Percentiles rank a stretch among this genome's conserved stretches.
Conservation (phyloP, 2,329 filamentous ascomycete genomes). For the Colletotrichum sp. region DNA sequence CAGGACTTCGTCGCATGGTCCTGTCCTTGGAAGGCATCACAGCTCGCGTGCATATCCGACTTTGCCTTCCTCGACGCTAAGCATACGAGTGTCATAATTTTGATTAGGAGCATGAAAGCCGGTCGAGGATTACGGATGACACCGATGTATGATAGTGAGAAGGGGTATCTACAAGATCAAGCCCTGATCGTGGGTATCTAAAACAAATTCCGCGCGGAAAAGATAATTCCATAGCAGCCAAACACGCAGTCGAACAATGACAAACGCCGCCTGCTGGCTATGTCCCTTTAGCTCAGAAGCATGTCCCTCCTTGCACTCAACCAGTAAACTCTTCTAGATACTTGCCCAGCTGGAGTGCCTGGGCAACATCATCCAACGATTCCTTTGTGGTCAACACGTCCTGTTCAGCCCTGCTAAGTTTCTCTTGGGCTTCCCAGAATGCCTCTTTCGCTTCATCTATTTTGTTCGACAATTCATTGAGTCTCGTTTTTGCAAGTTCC, state of each 20-base stretch:
- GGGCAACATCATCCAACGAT: background rate
- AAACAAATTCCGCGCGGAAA: background rate
- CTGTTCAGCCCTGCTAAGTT: background rate
- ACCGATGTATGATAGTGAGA: background rate
- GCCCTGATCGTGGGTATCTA: background rate
- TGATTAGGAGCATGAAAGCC: background rate
- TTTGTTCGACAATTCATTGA: background rate
- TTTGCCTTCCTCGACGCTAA: background rate
- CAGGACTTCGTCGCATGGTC: background rate
- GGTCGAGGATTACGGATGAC: background rate
- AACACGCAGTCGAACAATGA: background rate
- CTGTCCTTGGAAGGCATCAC: background rate
- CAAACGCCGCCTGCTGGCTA: background rate
- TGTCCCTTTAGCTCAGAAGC: background rate
- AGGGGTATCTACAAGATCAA: background rate
- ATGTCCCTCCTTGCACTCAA: background rate
- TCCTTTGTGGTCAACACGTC: background rate
- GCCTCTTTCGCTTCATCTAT: background rate
- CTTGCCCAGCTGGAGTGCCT: background rate
- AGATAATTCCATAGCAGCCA: background rate
- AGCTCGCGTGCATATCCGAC: background rate
- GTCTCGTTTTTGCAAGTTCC: background rate
- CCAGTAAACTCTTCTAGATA: background rate
- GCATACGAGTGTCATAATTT: background rate
- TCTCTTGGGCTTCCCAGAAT: background rate